Conservation (phyloP, 345 rosid genomes). For the rapeseed (Brassica napus) region DNA sequence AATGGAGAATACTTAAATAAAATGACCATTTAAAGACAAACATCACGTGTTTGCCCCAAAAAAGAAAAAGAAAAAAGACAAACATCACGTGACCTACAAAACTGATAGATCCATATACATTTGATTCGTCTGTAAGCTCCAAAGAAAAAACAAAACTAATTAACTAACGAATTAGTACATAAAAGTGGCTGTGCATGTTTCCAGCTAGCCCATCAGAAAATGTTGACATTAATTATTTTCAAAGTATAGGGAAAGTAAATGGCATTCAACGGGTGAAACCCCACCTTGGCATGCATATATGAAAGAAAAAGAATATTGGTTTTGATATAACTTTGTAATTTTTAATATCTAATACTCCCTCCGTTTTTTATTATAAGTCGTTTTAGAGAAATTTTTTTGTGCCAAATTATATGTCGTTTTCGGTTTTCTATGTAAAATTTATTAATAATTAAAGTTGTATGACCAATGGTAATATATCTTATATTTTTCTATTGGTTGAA, state of each 20-base stretch:
- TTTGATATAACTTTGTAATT: not conserved
- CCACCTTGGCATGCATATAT: not conserved
- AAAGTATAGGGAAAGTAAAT: not conserved
- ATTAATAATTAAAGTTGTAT: no score
- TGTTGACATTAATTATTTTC: not conserved
- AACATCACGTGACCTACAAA: constrained; percentile 22
- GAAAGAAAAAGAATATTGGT: not conserved
- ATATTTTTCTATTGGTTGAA: no score
- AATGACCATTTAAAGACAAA: constrained; percentile 8
- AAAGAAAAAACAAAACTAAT: not conserved
- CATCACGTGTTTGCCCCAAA: no score
- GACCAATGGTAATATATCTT: no score
- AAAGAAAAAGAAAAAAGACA: no score
- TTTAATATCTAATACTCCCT: no score
- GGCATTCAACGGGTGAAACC: not conserved
- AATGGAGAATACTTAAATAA: not conserved
- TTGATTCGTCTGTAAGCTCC: not conserved
- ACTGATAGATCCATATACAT: not conserved
- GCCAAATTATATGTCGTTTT: no score
- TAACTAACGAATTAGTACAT: not conserved
- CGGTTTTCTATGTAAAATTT: no score
- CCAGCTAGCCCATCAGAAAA: not conserved
- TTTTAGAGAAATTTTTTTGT: no score
- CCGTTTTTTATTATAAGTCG: no score
- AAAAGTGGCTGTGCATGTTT: constrained; percentile 1